Base-by-base conservation (phyloP, 495 filamentous ascomycete species). In the Letharia columbiana region DNA sequence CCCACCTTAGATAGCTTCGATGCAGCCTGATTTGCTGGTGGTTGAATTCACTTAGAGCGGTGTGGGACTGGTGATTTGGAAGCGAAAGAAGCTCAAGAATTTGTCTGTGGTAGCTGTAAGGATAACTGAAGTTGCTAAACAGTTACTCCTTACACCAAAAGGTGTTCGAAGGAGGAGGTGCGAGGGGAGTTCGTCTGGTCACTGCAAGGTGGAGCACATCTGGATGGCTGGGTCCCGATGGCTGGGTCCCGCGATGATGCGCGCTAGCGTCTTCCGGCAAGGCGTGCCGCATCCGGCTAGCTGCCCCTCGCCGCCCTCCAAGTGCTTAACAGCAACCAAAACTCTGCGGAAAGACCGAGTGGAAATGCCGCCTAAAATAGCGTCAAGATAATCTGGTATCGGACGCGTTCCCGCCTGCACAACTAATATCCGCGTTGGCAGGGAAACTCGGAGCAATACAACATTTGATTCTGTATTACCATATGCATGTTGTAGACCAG, bases 151-250 rank as follows among this genome's bases (percentile, higher is more conserved):
- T 57, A 37, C 54, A 57, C 52, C 52, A 20, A 20, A 49, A 39
- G 40, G 42, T 49, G 60, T 33, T 61, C 4, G 18, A 62, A 37
- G 54, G 33, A 37, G 33, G 54, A 37, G 54, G 31, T 39, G 63
- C 13, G 57, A 59, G 56, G 56, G 63, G 54, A 65, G 17, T 60
- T 45, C 41, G 28, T 44, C 40, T 35, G 56, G 37, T 44, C 44
- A 54, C 63, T 59, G 63, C 63, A 65, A 65, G 63, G 63, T 58
- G 57, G 63, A 60, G 57, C 54, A 65, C 17, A 44, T 58, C 52
- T 33, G 39, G 56, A 57, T 45, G 54, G 63, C 54, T 60, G 56
- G 63, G 42, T 65, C 41, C 41, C 56, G 63, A 57, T 45, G 54
- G 63, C 54, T 60, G 56, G 63, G 42, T 65, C 41, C 41, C 56